phyloP scores from a whole-genome alignment of 1,284 basidiomycete genomes.

The Phlebopus sp. region DNA sequence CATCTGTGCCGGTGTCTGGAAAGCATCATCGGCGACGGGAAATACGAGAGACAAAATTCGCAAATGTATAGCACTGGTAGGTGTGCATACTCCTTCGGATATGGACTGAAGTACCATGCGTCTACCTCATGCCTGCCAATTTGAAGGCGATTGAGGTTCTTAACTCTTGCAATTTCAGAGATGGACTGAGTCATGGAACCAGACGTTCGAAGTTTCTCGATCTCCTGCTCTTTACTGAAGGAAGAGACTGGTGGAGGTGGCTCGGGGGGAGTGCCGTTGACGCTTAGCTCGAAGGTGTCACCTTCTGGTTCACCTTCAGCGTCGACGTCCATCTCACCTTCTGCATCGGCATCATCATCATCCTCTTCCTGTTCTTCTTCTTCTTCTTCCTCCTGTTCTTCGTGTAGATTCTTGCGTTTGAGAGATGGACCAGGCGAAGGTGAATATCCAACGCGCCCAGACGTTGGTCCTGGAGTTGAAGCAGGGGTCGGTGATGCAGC shows the following conservation, averaged over 20 bases:
- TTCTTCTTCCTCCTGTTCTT: constrained; percentile 58
- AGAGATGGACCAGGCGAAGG: constrained; percentile 55
- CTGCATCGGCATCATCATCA: constrained; percentile 56
- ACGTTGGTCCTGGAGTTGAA: constrained; percentile 45
- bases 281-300: constrained; percentile 55
- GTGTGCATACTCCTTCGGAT: constrained; percentile 97
- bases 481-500: constrained; percentile 49
- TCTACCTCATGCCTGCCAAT: constrained; percentile 97
- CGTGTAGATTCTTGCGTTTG: constrained; percentile 62
- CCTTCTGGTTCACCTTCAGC: constrained; percentile 50
- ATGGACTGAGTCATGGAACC: constrained; percentile 99
- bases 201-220: constrained; percentile 95
- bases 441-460: constrained; percentile 43
- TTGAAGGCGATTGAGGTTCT: constrained; percentile 96
- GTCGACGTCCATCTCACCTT: constrained; percentile 45
- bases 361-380: constrained; percentile 59
- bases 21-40: constrained; percentile 84
- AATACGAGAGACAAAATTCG: constrained; percentile 96
- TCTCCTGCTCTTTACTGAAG: constrained; percentile 97
- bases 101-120: constrained; percentile 99
- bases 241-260: constrained; percentile 46
- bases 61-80: constrained; percentile 95
- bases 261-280: constrained; percentile 41
- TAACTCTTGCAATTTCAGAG: constrained; percentile 95
- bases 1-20: constrained; percentile 90